phyloP scores from a whole-genome alignment of 1,284 basidiomycete genomes.

The Puccinia novopanici region DNA sequence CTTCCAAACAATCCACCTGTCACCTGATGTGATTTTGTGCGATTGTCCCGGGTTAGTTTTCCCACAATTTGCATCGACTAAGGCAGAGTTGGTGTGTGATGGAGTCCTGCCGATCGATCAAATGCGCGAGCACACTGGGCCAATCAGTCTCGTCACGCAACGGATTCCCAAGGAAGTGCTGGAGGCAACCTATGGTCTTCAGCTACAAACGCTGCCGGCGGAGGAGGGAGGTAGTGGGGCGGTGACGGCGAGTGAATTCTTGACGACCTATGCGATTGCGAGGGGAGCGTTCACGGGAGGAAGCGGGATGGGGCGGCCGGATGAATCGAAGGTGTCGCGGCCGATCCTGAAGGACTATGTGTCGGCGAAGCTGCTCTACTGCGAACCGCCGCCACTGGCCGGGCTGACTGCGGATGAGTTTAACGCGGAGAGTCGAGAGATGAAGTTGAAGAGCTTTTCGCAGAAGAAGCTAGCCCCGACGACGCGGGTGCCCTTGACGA shows the following conservation, averaged over 20 bases:
- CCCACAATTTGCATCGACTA: slow-evolving; percentile 94
- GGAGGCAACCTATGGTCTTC: slow-evolving; percentile 84
- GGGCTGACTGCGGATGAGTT: slow-evolving; percentile 69
- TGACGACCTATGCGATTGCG: slow-evolving; percentile 88
- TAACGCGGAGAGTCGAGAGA: slow-evolving; percentile 72
- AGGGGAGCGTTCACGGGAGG: slow-evolving; percentile 76
- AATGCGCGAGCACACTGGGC: slow-evolving; percentile 89
- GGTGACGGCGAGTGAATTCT: slow-evolving; percentile 77
- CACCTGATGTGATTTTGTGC: slow-evolving; percentile 83
- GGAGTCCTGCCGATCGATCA: slow-evolving; percentile 98
- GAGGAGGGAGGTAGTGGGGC: slow-evolving; percentile 84
- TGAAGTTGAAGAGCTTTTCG: slow-evolving; percentile 64
- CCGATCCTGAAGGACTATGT: slow-evolving; percentile 97
- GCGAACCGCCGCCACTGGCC: slow-evolving; percentile 77
- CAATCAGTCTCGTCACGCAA: slow-evolving; percentile 75
- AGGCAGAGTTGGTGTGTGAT: slow-evolving; percentile 92
- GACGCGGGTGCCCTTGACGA: slow-evolving; percentile 77
- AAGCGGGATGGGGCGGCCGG: slow-evolving; percentile 93
- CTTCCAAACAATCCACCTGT: slow-evolving; percentile 95
- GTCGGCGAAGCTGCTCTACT: slow-evolving; percentile 86
- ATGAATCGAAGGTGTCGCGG: slow-evolving; percentile 89
- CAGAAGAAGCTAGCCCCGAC: slow-evolving; percentile 81
- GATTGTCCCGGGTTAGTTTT: slow-evolving; percentile 99
- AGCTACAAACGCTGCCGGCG: slow-evolving; percentile 68
- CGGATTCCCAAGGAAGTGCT: slow-evolving; percentile 82